Evolutionary conservation across 495 filamentous ascomycete species (phyloP), one percentile per base, ranked within the genome.

Genomic region (Penicillium psychrofluorescens): DNA sequence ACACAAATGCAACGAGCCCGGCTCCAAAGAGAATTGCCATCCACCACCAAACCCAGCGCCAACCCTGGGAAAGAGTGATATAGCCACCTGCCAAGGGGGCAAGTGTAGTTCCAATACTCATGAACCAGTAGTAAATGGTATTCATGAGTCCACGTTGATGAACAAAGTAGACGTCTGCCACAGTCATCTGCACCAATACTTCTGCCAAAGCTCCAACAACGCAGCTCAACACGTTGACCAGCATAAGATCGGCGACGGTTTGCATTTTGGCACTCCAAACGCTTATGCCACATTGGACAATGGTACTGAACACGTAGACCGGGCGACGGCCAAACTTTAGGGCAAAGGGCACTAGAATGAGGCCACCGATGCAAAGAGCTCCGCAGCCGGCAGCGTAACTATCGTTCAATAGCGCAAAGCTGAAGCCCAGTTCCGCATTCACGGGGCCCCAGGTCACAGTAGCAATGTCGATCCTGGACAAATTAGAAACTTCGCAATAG

Each of bases 11-110:
- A 11, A 47, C 14, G 3, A 53, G 36, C 6, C 46, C 52, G 1
- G 27, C 33, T 3, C 64, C 73, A 27, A 72, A 62, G 12, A 74
- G 53, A 16, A 75, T 74, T 7, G 57, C 60, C 38, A 55, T 62
- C 63, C 65, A 74, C 74, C 71, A 76, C 61, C 68, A 76, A 6
- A 73, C 61, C 69, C 72, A 75, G 4, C 63, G 49, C 73, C 73
- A 77, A 0, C 70, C 69, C 36, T 71, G 65, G 11, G 59, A 61
- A 11, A 54, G 52, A 2, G 69, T 67, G 11, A 71, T 64, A 40
- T 63, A 67, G 1, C 75, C 74, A 32, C 63, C 64, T 7, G 69
- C 59, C 3, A 78, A 50, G 7, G 69, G 64, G 0, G 54, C 60
- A 4, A 77, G 51, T 13, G 51, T 61, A 0, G 51, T 41, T 1